A percentile compares a stretch with the other conserved stretches of the same genome.
These are phyloP conservation scores for Grammothele lineata DNA, from an alignment of 768 basidiomycete species.

Conservation along the genomic window DNA sequence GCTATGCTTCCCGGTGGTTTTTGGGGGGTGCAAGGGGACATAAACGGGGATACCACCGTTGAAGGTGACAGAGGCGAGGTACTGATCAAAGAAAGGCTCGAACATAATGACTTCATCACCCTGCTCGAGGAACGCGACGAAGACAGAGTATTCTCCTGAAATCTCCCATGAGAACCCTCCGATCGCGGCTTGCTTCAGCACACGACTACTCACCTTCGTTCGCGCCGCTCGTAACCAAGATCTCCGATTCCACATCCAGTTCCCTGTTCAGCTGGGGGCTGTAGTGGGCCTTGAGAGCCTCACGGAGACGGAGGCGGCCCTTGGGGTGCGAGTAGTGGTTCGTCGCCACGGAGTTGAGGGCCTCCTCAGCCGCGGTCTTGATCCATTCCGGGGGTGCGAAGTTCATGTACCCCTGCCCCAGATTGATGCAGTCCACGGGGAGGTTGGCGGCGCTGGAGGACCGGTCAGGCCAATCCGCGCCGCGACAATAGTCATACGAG, in stretches of 20 bases:
- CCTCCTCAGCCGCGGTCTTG: constrained; percentile 64
- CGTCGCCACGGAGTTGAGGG: constrained; percentile 53
- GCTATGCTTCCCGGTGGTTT: constrained; percentile 42
- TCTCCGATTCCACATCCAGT: constrained; percentile 81
- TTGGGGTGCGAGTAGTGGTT: constrained; percentile 93
- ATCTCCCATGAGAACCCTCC: constrained; percentile 1
- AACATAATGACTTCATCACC: constrained; percentile 99
- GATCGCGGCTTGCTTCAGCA: not conserved
- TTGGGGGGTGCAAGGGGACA: constrained; percentile 92
- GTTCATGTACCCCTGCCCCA: constrained; percentile 91
- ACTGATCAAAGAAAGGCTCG: constrained; percentile 98
- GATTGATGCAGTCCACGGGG: constrained; percentile 89
- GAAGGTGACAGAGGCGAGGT: constrained; percentile 88
- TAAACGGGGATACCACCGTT: constrained; percentile 92
- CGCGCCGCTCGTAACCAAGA: constrained; percentile 92
- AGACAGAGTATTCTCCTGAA: constrained; percentile 89
- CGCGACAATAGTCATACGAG: no score
- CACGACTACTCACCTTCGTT: constrained; percentile 72
- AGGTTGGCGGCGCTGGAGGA: constrained; percentile 77
- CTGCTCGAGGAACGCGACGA: constrained; percentile 84
- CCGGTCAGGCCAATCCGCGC: no score
- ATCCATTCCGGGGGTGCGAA: constrained; percentile 83
- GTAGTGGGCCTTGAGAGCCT: constrained; percentile 84
- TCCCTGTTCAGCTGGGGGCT: constrained; percentile 60
- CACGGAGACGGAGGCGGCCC: constrained; percentile 80